Evolutionary conservation across 768 basidiomycete genomes (phyloP).

Genomic region (Tephrocybe sp.): DNA sequence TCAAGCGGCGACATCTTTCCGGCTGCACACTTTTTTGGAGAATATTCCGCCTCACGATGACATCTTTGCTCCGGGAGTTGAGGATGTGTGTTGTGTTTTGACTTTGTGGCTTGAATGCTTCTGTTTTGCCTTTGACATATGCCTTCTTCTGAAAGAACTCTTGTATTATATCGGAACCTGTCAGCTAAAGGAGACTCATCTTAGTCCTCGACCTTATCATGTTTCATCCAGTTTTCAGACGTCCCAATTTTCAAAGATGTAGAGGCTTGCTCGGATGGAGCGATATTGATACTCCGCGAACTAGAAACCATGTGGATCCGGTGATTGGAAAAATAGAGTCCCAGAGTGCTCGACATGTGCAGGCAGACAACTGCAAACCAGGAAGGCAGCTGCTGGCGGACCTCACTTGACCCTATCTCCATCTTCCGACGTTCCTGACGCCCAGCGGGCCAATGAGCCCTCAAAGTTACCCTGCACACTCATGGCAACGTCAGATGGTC

Average conservation of each 20-base stretch:
- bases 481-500: slow-evolving; percentile 16
- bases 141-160: neutral
- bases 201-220: no score
- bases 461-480: neutral
- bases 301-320: slow-evolving; percentile 8
- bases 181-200: neutral
- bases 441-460: slow-evolving; percentile 8
- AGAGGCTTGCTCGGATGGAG: neutral
- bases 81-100: no score
- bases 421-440: slow-evolving; percentile 3
- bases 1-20: neutral
- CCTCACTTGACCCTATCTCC: slow-evolving; percentile 9
- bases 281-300: slow-evolving; percentile 2
- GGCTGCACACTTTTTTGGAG: neutral
- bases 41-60: neutral
- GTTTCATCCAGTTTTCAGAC: no score
- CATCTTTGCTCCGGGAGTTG: neutral
- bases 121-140: neutral
- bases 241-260: neutral
- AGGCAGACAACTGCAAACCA: neutral
- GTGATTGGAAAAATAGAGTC: slow-evolving; percentile 3
- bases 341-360: neutral
- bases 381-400: neutral
- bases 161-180: neutral
- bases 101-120: neutral